Evolutionary conservation across 441 rosid genomes (phyloP), one percentile per base, ranked within the genome.

Genomic region (Lepidium campestre): DNA sequence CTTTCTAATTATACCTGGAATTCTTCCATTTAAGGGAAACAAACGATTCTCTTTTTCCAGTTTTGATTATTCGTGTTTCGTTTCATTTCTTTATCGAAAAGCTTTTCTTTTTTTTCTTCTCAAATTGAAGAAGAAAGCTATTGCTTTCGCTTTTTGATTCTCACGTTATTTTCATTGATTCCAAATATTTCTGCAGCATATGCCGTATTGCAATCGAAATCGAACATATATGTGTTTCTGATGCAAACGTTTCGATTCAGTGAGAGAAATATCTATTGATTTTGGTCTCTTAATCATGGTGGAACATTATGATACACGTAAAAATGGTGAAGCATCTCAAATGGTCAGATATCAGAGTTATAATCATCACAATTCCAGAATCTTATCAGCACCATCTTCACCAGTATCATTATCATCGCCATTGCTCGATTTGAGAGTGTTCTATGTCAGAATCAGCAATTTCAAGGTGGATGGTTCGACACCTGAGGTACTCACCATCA

Each of bases 361-460:
- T 53, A 61, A 68, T 69, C 65, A 68, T 45, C 74, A 74, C 65
- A 42, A 18, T 49, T 52, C 78, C 7, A 68, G 57, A 44, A 18
- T 53, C 18, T 7, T 53, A 6, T 61, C 68, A 12, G 10, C 41
- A 8, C 7, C 65, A 5, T 8, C 45, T n/a, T 6, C 41, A 17
- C 2, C 47, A 45, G 2, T 48, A 23, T 10, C 53, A 4, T 18
- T 36, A 45, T 77, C 75, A 2, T 64, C 76, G 25, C 52, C 81
- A 54, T 81, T 85, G 73, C 80, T 86, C 1, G 86, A 83, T 74
- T 45, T 86, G 67, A 82, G 85, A 75, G 86, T 86, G 45, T 82
- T 86, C 65, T 86, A 80, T 71, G 85, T 83, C 19, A 81, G 86
- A 68, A 61, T 82, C 41, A 79, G 85, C 75, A 82, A 79, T 67